Evolutionary conservation across 2,329 filamentous ascomycete genomes (phyloP), one percentile per base, ranked within the genome.

Genomic region (Dothiorella sarmentorum): DNA sequence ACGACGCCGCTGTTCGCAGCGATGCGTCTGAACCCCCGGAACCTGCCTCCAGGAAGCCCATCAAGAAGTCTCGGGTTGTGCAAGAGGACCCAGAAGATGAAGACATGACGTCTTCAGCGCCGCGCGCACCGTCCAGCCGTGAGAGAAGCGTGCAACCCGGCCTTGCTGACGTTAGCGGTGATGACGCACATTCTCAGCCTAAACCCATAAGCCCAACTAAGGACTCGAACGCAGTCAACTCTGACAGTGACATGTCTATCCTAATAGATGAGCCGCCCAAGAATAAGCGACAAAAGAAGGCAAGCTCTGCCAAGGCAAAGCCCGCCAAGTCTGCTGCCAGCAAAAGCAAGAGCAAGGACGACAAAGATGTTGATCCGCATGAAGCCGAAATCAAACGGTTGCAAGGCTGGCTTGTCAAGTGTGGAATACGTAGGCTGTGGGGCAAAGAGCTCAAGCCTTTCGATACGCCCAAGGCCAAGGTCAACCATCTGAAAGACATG

Each of bases 341-440:
- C 18, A 64, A 66, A 61, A 18, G 73, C 17, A 79, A 80, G 60
- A 66, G 68, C 20, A 75, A 69, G 42, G 56, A 75, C n/a, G 67
- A 78, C 7, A 72, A 75, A 31, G 68, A 73, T 27, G 74, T 80
- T 33, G 78, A 85, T 17, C 83, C 87, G 0, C 83, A 91, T 61
- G 85, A 90, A 60, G 85, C 83, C 3, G 89, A 96, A 71, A 88
- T 97, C 69, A 97, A 96, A 73, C 88, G 86, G 49, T 79, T 97
- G 3, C 93, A 97, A 75, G 84, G 85, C 7, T 91, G 93, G 73
- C 82, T 99, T 6, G 76, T 87, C 44, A 96, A 97, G 73, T 99
- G 93, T 68, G 93, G 93, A 27, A 85, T 97, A 58, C 88, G 91
- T 56, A 97, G 97, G 71, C 83, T 97, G 61, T 99, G 94, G 93